Conservation (phyloP, 192 early-diverging fungal genomes). For the Linnemannia elongata region DNA sequence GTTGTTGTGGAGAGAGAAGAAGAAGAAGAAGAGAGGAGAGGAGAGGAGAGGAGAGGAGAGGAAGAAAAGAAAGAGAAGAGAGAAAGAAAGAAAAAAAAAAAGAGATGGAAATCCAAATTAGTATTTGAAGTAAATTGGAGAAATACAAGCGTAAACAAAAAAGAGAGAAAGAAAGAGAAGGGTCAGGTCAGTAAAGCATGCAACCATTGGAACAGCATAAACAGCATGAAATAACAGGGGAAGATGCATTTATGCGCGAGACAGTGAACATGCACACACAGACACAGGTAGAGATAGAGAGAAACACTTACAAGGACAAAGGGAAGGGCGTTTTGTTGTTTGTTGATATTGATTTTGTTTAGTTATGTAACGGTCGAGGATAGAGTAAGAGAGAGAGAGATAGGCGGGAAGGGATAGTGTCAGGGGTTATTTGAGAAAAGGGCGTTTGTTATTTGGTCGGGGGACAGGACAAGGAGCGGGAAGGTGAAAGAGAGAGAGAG, state of each 20-base stretch:
- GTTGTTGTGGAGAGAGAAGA: neutral
- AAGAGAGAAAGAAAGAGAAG: neutral
- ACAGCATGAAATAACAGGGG: neutral
- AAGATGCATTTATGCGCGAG: neutral
- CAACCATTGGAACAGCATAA: neutral
- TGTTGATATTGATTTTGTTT: neutral
- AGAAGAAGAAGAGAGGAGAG: neutral
- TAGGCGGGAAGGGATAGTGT: neutral
- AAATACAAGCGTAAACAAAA: neutral
- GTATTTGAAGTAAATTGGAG: neutral
- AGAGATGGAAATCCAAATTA: neutral
- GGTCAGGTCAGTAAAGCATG: neutral
- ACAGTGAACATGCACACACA: neutral
- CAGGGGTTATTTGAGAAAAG: neutral
- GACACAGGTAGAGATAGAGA: neutral
- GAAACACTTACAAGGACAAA: neutral
- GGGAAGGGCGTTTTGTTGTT: neutral
- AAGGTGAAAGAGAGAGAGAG: neutral
- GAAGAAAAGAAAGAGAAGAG: neutral
- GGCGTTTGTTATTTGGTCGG: neutral
- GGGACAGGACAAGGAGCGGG: neutral
- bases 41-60: neutral
- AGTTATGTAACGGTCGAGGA: conserved; percentile 22
- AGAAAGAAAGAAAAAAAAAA: neutral
- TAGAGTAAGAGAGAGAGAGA: neutral